Evolutionary conservation across 805 yeast genomes (phyloP).

Genomic region (Candida oleophila): DNA sequence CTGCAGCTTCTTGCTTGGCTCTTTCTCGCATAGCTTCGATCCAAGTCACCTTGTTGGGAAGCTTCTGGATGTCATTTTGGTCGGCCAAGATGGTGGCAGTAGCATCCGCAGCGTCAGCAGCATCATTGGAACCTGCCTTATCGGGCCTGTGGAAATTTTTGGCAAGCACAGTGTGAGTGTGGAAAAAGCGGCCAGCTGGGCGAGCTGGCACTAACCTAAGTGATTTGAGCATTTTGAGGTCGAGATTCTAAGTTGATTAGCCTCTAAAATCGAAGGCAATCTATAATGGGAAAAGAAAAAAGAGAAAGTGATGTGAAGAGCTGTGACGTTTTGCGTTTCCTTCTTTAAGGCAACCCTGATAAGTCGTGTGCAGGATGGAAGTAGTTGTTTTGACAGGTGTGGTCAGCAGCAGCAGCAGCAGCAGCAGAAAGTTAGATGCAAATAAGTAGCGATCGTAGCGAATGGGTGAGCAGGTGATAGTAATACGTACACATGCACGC

Average conservation of each 20-base stretch:
- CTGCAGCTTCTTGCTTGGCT: conserved; percentile 65
- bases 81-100: conserved; percentile 70
- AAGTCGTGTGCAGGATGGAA: background rate
- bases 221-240: background rate
- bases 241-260: too few relatives aligned
- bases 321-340: background rate
- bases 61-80: conserved; percentile 47
- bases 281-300: too few relatives aligned
- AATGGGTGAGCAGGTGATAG: too few relatives aligned
- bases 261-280: too few relatives aligned
- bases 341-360: background rate
- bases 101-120: conserved; percentile 71
- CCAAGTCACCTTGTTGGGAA: conserved; percentile 69
- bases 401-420: too few relatives aligned
- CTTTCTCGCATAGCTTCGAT: conserved; percentile 77
- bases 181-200: background rate
- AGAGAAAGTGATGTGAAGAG: background rate
- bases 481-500: background rate
- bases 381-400: background rate
- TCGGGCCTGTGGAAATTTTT: conserved; percentile 31
- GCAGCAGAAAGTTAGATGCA: too few relatives aligned
- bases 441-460: too few relatives aligned
- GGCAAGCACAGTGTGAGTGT: background rate
- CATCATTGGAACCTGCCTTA: conserved; percentile 43
- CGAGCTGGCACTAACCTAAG: background rate